Base-by-base conservation (phyloP, 2,329 filamentous ascomycete genomes). In the Gyromitra esculenta region DNA sequence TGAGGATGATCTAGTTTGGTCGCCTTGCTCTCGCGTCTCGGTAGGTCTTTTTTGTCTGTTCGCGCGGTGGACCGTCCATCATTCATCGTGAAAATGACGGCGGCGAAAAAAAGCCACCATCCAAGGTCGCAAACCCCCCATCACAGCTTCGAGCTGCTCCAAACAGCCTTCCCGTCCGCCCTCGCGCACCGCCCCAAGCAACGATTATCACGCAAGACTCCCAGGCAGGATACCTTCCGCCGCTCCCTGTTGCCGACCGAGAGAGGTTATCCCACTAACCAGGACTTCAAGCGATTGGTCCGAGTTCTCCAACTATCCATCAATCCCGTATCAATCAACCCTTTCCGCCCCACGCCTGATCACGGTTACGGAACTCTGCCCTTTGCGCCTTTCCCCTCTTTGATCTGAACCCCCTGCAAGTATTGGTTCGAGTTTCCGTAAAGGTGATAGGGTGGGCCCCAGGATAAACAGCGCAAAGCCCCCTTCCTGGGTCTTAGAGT, bases 131-230 rank as follows among this genome's bases (percentile, higher is more conserved):
- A 73, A 73, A 72, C 68, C 68, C 74, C 59, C 59, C 56, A 76
- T 35, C 54, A 75, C 64, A 39, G 75, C 70, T 75, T 77, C 75
- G 75, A 77, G 64, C 75, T 77, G 41, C 75, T 77, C 64, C 75
- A 77, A 77, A 75, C 59, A 74, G 75, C 75, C 71, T 77, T 75
- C 64, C 75, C 75, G 75, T 74, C 70, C 72, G 75, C 75, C 72
- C 66, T 75, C 59, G 41, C 50, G 72, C 72, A 75, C 72, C 66
- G 72, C 72, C 72, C 72, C 72, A 75, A 65, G 72, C 72, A 75
- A 75, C 41, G 72, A 75, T 71, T 75, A 75, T 75, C 72, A 75
- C 72, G 72, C 72, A 75, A 75, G 72, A 71, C 65, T 71, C 66
- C 72, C 50, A 75, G 72, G 72, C 72, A 75, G 72, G 65, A 75